Evolutionary conservation across 129 eudicot species (phyloP).

Genomic region (Dittrichia graveolens): DNA sequence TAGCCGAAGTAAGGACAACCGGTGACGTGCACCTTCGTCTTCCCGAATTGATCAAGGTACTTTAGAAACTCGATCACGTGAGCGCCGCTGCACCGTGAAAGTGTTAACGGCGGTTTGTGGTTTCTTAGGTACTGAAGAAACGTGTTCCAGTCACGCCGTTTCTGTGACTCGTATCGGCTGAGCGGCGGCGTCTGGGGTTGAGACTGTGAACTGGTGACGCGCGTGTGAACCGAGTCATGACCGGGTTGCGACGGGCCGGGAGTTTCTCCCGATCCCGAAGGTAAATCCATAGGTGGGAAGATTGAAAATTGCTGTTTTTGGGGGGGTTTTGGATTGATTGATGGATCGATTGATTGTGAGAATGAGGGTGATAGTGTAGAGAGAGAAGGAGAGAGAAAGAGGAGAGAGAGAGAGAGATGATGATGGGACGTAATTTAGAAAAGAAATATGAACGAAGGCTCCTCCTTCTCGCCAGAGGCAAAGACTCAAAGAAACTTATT

Average conservation of each 20-base stretch:
- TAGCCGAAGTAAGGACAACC: slow-evolving; percentile 70
- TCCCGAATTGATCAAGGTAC: slow-evolving; percentile 73
- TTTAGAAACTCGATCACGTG: slow-evolving; percentile 79
- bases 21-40: slow-evolving; percentile 65
- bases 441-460: slow-evolving; percentile 46
- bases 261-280: slow-evolving; percentile 24
- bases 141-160: slow-evolving; percentile 78
- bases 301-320: slow-evolving; percentile 12
- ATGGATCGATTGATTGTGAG: slow-evolving; percentile 28
- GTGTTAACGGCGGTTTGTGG: slow-evolving; percentile 72
- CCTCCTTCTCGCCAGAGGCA: slow-evolving; percentile 24
- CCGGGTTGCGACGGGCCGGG: slow-evolving; percentile 17
- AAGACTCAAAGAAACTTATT: slow-evolving; percentile 19
- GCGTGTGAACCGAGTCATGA: background rate
- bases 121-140: slow-evolving; percentile 59
- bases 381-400: slow-evolving; percentile 16
- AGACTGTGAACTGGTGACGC: slow-evolving; percentile 23
- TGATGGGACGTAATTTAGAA: slow-evolving; percentile 49
- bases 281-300: slow-evolving; percentile 28
- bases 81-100: slow-evolving; percentile 71
- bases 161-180: slow-evolving; percentile 75
- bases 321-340: slow-evolving; percentile 15
- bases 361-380: slow-evolving; percentile 13
- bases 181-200: slow-evolving; percentile 29
- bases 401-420: slow-evolving; percentile 21